Percentiles rank a stretch among this genome's conserved stretches.
These are phyloP conservation scores for Pleurotus sapidus DNA, from an alignment of 768 basidiomycete genomes.

Conservation along the genomic window DNA sequence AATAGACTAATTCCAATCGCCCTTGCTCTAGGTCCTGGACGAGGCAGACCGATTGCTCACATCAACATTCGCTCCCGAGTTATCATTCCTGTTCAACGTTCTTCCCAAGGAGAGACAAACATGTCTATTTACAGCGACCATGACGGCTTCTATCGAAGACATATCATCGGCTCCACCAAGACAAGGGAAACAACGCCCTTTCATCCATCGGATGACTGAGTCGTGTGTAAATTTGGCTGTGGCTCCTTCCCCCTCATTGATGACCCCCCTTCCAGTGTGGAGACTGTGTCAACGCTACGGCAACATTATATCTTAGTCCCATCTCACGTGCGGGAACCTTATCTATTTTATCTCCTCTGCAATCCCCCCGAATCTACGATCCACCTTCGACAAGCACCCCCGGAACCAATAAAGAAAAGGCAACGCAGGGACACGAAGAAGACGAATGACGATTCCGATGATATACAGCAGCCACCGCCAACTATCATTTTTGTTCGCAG, in stretches of 20 bases:
- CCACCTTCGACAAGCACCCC: conserved; percentile 61
- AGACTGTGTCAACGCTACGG: conserved; percentile 85
- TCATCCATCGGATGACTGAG: conserved; percentile 77
- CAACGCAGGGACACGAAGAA: conserved; percentile 32
- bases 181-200: conserved; percentile 82
- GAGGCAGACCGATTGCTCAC: conserved; percentile 95
- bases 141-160: conserved; percentile 82
- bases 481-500: conserved; percentile 94
- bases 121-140: conserved; percentile 93
- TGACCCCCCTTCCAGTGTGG: conserved; percentile 48
- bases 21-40: conserved; percentile 71
- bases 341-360: conserved; percentile 86
- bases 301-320: conserved; percentile 92
- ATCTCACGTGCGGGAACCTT: conserved; percentile 90
- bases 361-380: conserved; percentile 81
- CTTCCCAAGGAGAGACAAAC: conserved; percentile 91
- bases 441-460: conserved; percentile 42
- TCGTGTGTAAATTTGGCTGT: conserved; percentile 43
- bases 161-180: conserved; percentile 70
- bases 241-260: conserved; percentile 3
- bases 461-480: conserved; percentile 78
- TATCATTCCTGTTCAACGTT: conserved; percentile 70
- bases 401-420: conserved; percentile 37
- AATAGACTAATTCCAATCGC: no score
- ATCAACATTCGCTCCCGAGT: conserved; percentile 83